Evolutionary conservation across 1,284 basidiomycete species (phyloP).

Genomic region (Austroboletus novae-zelandiae): DNA sequence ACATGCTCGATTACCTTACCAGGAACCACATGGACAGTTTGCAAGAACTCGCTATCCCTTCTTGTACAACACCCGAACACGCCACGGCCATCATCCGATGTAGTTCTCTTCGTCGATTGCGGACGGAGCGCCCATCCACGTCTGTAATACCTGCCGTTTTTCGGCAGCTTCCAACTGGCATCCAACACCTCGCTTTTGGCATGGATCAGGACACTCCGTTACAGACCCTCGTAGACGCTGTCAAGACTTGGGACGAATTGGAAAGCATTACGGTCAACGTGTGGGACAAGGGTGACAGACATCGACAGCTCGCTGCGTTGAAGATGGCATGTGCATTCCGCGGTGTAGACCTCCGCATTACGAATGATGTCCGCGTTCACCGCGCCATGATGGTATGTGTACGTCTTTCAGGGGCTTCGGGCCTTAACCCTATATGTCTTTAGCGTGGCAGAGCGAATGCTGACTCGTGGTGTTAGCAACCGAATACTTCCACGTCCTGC

Average conservation of each 20-base stretch:
- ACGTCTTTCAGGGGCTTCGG: constrained; percentile 8
- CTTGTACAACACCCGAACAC: constrained; percentile 47
- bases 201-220: constrained; percentile 54
- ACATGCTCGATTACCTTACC: constrained; percentile 52
- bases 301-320: constrained; percentile 46
- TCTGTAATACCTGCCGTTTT: constrained; percentile 40
- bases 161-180: constrained; percentile 45
- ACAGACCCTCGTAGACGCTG: constrained; percentile 48
- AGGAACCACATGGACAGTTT: constrained; percentile 46
- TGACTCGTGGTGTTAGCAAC: constrained; percentile 19
- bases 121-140: constrained; percentile 48
- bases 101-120: constrained; percentile 47
- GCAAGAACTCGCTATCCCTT: constrained; percentile 54
- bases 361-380: constrained; percentile 45
- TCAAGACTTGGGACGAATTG: constrained; percentile 42
- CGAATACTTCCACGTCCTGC: background rate
- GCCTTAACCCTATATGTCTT: constrained; percentile 12
- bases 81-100: constrained; percentile 48
- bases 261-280: constrained; percentile 46
- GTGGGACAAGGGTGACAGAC: constrained; percentile 45
- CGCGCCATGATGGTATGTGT: constrained; percentile 46
- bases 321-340: constrained; percentile 55
- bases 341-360: constrained; percentile 48
- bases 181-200: constrained; percentile 58
- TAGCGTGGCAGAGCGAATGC: constrained; percentile 16